These are phyloP conservation scores for Fusarium sp. DNA, from an alignment of 2,329 filamentous ascomycete genomes.

Conservation along the genomic window DNA sequence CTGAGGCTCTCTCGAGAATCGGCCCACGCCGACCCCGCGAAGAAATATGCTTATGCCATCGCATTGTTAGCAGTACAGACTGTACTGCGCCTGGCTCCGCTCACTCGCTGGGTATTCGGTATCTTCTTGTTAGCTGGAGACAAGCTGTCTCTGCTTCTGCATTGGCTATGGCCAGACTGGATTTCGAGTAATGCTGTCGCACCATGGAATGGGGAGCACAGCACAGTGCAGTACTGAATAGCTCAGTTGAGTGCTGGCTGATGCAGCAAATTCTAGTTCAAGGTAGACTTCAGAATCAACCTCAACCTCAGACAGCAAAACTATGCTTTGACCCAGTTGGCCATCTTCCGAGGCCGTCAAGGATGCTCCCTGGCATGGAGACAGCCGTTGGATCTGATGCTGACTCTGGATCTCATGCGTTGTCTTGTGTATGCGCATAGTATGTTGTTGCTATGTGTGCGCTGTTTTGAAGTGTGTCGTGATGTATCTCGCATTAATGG, in stretches of 20 bases:
- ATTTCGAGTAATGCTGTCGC: conserved; percentile 26
- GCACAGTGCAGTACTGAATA: not conserved
- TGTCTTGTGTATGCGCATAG: conserved; percentile 26
- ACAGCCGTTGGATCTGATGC: conserved; percentile 27
- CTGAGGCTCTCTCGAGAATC: conserved; percentile 51
- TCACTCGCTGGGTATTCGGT: not conserved
- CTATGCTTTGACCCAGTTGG: conserved; percentile 15
- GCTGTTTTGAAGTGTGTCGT: conserved; percentile 25
- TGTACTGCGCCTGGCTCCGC: not conserved
- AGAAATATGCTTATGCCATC: conserved; percentile 47
- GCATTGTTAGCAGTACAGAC: conserved; percentile 20
- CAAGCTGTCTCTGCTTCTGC: conserved; percentile 25
- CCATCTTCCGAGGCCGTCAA: conserved; percentile 8
- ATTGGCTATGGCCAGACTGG: conserved; percentile 24
- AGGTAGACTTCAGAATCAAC: conserved; percentile 12
- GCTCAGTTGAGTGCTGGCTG: not conserved
- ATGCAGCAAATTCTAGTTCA: not conserved
- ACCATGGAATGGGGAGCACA: conserved; percentile 17
- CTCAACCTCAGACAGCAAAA: conserved; percentile 13
- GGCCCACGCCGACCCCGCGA: conserved; percentile 51
- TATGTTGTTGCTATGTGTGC: conserved; percentile 19
- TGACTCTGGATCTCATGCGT: conserved; percentile 26
- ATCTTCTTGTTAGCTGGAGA: not conserved
- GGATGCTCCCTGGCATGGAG: conserved; percentile 27
- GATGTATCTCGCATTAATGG: conserved; percentile 25